These are phyloP conservation scores for Hygrophorus pudorinus DNA, from an alignment of 768 basidiomycete genomes.

Conservation along the genomic window DNA sequence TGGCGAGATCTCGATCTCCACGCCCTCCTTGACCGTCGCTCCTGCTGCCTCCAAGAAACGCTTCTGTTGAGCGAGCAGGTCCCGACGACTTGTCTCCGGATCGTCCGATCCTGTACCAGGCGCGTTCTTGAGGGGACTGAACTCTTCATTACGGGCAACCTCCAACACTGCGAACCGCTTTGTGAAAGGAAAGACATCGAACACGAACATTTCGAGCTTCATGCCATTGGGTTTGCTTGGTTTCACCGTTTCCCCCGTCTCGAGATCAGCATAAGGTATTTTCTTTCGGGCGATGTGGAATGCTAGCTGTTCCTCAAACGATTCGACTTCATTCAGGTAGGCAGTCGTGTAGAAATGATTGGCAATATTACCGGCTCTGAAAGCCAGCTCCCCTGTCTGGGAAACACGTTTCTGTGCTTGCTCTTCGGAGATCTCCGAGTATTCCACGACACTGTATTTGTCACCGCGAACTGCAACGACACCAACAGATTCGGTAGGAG, in stretches of 20 bases:
- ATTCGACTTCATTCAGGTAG: slow-evolving; percentile 69
- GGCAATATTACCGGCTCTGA: slow-evolving; percentile 94
- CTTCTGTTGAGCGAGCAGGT: slow-evolving; percentile 80
- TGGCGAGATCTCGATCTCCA: slow-evolving; percentile 88
- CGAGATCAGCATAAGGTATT: slow-evolving; percentile 73
- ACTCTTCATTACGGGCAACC: slow-evolving; percentile 82
- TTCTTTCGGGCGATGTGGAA: slow-evolving; percentile 99
- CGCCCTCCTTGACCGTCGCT: slow-evolving; percentile 56
- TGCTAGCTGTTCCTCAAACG: slow-evolving; percentile 81
- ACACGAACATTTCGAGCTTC: slow-evolving; percentile 98
- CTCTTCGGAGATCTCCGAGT: slow-evolving; percentile 87
- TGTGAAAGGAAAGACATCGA: slow-evolving; percentile 96
- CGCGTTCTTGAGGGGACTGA: slow-evolving; percentile 96
- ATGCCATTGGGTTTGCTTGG: slow-evolving; percentile 93
- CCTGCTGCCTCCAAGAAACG: slow-evolving; percentile 78
- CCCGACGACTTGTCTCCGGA: slow-evolving; percentile 81
- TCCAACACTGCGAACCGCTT: slow-evolving; percentile 78
- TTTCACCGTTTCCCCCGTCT: slow-evolving; percentile 60
- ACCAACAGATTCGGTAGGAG: slow-evolving; percentile 86
- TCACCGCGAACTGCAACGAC: slow-evolving; percentile 81
- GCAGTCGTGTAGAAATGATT: slow-evolving; percentile 95
- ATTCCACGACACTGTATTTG: slow-evolving; percentile 90
- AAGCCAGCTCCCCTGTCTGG: slow-evolving; percentile 66
- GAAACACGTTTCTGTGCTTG: slow-evolving; percentile 72
- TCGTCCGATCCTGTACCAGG: slow-evolving; percentile 87